phyloP scores from a whole-genome alignment of 495 filamentous ascomycete species.

The Paragyromitra xinjiangensis region DNA sequence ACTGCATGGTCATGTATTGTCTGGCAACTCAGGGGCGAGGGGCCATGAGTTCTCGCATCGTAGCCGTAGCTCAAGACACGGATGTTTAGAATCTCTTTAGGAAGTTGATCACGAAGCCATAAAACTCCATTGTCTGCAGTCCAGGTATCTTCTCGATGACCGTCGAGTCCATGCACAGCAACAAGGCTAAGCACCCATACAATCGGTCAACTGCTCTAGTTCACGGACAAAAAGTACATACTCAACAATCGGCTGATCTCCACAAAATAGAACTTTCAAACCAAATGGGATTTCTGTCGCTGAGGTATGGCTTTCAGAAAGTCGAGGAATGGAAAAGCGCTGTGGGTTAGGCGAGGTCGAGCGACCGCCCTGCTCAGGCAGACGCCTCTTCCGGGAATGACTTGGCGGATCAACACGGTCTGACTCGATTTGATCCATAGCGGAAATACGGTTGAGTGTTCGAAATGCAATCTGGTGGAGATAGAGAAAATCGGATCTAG shows the following conservation, averaged over 20 bases:
- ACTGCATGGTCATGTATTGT: slow-evolving; percentile 29
- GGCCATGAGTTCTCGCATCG: slow-evolving; percentile 22
- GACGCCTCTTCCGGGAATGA: neutral
- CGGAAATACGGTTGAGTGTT: neutral
- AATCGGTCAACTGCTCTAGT: neutral
- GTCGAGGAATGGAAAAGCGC: neutral
- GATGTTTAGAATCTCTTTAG: slow-evolving; percentile 43
- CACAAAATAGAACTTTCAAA: slow-evolving; percentile 9
- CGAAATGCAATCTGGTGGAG: neutral
- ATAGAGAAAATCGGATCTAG: neutral
- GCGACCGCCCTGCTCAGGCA: neutral
- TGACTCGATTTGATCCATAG: neutral
- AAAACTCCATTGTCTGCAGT: slow-evolving; percentile 20
- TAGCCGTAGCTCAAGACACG: slow-evolving; percentile 58
- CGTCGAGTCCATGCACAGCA: slow-evolving; percentile 31
- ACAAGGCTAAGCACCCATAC: slow-evolving; percentile 10
- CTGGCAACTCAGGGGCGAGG: slow-evolving; percentile 24
- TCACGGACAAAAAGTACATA: neutral
- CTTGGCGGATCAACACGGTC: neutral
- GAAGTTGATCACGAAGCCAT: slow-evolving; percentile 58
- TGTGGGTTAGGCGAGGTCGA: neutral
- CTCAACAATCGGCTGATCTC: slow-evolving; percentile 12
- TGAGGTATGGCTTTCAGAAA: neutral
- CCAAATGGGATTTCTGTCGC: slow-evolving; percentile 14
- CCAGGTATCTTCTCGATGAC: slow-evolving; percentile 20